Base-by-base conservation (phyloP, 768 basidiomycete species). In the Psilocybe subaeruginosa region DNA sequence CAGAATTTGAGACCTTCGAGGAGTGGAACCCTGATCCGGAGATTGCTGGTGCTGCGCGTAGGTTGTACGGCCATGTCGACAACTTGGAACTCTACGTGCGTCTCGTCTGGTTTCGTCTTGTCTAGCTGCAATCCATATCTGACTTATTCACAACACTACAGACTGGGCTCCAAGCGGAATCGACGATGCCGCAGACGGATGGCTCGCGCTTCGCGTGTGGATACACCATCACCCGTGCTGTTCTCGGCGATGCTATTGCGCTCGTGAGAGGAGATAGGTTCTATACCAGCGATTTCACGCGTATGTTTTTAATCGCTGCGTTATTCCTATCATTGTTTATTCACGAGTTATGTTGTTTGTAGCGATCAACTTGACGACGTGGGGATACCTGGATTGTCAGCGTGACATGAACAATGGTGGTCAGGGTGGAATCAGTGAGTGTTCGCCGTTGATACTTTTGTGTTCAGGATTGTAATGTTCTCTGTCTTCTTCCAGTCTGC, bases 11-110 rank as follows among this genome's bases (percentile, higher is more conserved):
- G 12, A 74, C 67, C 3, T 86, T 85, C 59, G 79, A 81, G 63
- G 83, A 85, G 29, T 86, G 85, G 85, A 84, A 81, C 61, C 72
- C 78, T 0, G 77, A 66, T 19, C 55, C 62, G 1, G 47, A 57
- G 19, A 59, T 66, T 12, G 59, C 62, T 3, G 59, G 53, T 29
- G 74, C 72, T 46, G 76, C 74, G 43, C 71, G 72, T 45, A 64
- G 68, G 30, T 59, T 77, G 0, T 77, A 77, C 56, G 71, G 72
- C 8, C 73, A 77, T 39, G 56, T 77, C 31, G 72, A 74, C 45
- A 75, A 76, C 59, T 57, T 76, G 8, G 75, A 76, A 55, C 73
- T 76, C 46, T 75, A 76, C 54, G 75, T 73, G 39, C 31, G 72
- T 59, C 11, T 48, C 1, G 16, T 53, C 23, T 23, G 23, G 23